These are phyloP conservation scores for Suillus hirtellus DNA, from an alignment of 768 basidiomycete species.

Conservation along the genomic window DNA sequence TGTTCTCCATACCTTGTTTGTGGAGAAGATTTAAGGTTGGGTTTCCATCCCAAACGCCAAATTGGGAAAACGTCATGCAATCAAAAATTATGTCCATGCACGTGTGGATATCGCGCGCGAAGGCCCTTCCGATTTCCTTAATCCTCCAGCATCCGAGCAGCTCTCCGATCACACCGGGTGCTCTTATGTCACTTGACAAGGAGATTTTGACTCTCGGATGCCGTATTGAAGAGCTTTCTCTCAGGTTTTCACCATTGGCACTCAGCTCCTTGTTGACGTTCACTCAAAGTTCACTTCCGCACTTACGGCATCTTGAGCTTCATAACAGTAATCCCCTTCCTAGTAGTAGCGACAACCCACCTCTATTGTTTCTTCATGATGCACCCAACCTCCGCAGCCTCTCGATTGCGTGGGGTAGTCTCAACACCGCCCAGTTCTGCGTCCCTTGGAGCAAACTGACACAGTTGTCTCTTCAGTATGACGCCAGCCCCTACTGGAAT, in stretches of 20 bases:
- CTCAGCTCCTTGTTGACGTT: slow-evolving; percentile 30
- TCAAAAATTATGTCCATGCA: slow-evolving; percentile 30
- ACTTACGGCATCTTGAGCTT: slow-evolving; percentile 27
- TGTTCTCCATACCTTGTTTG: slow-evolving; percentile 29
- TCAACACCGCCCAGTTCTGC: slow-evolving; percentile 29
- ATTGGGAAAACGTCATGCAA: slow-evolving; percentile 30
- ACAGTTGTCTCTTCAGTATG: slow-evolving; percentile 28
- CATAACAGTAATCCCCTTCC: slow-evolving; percentile 28
- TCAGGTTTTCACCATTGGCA: slow-evolving; percentile 26
- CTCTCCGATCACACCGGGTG: slow-evolving; percentile 23
- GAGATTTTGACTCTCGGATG: slow-evolving; percentile 28
- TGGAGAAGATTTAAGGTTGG: slow-evolving; percentile 28
- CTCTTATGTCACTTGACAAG: slow-evolving; percentile 32
- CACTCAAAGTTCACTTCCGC: slow-evolving; percentile 25
- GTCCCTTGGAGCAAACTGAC: slow-evolving; percentile 31
- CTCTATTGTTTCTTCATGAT: slow-evolving; percentile 25
- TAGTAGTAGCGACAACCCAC: slow-evolving; percentile 23
- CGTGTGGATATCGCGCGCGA: slow-evolving; percentile 31
- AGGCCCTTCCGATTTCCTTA: slow-evolving; percentile 30
- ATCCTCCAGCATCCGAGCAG: slow-evolving; percentile 25
- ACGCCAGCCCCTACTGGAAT: slow-evolving; percentile 32
- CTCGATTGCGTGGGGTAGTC: slow-evolving; percentile 28
- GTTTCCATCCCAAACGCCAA: slow-evolving; percentile 19
- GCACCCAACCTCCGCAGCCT: slow-evolving; percentile 30
- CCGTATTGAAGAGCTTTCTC: slow-evolving; percentile 21